Conservation (phyloP, 305 asterid genomes). For the Coffea humblotiana region DNA sequence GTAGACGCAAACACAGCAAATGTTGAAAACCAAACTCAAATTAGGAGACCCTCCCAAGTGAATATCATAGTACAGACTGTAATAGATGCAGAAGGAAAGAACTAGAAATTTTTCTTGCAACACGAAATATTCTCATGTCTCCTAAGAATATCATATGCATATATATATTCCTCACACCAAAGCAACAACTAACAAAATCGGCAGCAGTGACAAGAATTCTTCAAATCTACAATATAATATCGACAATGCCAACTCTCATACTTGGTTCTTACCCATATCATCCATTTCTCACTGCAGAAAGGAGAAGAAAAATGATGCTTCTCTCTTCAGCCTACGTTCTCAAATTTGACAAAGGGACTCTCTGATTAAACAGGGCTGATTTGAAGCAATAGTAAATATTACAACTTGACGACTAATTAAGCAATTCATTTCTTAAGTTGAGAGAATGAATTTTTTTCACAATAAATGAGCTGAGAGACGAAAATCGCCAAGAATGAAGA, state of each 20-base stretch:
- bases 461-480: too few species aligned
- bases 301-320: neutral
- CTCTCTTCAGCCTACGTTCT: neutral
- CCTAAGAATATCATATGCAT: neutral
- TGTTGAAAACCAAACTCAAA: neutral
- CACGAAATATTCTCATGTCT: neutral
- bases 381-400: neutral
- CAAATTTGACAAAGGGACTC: neutral
- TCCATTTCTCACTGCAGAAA: neutral
- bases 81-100: neutral
- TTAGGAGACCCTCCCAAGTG: neutral
- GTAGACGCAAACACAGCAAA: constrained; percentile 9
- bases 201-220: neutral
- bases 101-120: neutral
- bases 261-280: neutral
- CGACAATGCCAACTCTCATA: neutral
- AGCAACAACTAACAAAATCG: neutral
- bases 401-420: neutral
- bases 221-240: neutral
- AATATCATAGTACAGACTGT: neutral
- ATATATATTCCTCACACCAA: neutral
- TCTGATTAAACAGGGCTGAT: neutral
- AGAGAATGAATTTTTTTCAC: neutral
- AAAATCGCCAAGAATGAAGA: neutral
- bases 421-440: neutral